Base-by-base conservation (phyloP, 2,329 filamentous ascomycete species). In the Coniella vitis region DNA sequence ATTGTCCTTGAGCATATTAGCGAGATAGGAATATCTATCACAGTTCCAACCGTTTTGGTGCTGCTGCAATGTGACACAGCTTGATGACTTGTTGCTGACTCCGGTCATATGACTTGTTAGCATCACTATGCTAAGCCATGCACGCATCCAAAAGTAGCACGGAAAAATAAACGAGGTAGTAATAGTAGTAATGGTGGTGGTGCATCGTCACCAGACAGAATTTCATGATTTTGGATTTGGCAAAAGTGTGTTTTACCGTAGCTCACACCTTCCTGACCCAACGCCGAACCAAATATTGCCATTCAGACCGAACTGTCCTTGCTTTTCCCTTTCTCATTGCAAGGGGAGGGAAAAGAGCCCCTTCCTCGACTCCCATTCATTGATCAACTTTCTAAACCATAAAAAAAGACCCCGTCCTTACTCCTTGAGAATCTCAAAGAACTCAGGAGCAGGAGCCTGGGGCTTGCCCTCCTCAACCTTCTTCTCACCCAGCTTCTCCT, bases 401-500 rank as follows among this genome's bases (percentile, higher is more conserved):
- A 29, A 29, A 29, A 10, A 29, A 10, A 29, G 10, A 29, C 25
- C 25, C 5, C 25, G 17, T 17, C 45, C 32, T 52, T 54, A 54
- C 56, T 61, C 57, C 49, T 56, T 52, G 46, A 62, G 53, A 50
- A 57, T 54, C 42, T 51, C 40, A 49, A 55, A 60, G 59, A 61
- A 62, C 53, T 53, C 56, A 44, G 52, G 37, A 40, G 58, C 55
- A 10, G 57, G 51, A 16, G 44, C 29, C 32, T 49, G 42, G 32
- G 60, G 57, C 60, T 62, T 61, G 44, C 54, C 56, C 21, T 45
- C 45, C 45, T 55, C 55, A 22, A 56, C 19, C 72, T 82, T 79
- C 73, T 82, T 48, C 72, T 85, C 78, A 60, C 88, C 88, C 52
- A 93, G 71, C 75, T 89, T 86, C 66, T 89, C 81, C 81, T 94